Conservation (phyloP, 257 asterid genomes). For the Solanum chmielewskii region DNA sequence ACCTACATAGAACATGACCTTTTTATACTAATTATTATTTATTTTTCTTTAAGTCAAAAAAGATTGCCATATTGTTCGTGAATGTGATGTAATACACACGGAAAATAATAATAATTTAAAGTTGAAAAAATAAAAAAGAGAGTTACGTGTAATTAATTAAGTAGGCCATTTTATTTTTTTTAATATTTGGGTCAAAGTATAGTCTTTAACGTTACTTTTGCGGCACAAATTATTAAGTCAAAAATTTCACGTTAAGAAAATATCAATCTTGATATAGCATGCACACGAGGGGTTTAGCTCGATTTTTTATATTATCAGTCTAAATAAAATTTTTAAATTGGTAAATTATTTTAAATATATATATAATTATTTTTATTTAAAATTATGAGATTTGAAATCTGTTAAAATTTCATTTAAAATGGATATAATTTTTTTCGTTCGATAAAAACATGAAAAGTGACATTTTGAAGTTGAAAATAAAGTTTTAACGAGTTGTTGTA, state of each 20-base stretch:
- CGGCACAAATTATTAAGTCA: not conserved
- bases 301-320: fast-evolving
- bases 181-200: not conserved
- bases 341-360: too few relatives aligned
- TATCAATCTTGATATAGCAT: not conserved
- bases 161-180: not conserved
- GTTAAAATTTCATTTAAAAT: too few relatives aligned
- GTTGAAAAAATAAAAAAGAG: not conserved
- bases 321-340: too few relatives aligned
- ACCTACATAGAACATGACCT: not conserved
- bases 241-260: not conserved
- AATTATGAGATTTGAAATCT: not conserved
- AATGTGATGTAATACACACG: not conserved
- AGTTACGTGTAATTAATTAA: not conserved
- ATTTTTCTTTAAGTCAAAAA: not conserved
- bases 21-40: not conserved
- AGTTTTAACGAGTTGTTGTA: not conserved
- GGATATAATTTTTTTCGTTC: too few relatives aligned
- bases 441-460: too few relatives aligned
- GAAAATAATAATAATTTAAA: not conserved
- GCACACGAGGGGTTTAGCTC: not conserved
- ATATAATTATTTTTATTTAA: too few relatives aligned
- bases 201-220: not conserved
- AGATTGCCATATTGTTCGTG: not conserved
- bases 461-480: not conserved